phyloP scores from a whole-genome alignment of 129 eudicot species.

The Oenanthe sinensis region DNA sequence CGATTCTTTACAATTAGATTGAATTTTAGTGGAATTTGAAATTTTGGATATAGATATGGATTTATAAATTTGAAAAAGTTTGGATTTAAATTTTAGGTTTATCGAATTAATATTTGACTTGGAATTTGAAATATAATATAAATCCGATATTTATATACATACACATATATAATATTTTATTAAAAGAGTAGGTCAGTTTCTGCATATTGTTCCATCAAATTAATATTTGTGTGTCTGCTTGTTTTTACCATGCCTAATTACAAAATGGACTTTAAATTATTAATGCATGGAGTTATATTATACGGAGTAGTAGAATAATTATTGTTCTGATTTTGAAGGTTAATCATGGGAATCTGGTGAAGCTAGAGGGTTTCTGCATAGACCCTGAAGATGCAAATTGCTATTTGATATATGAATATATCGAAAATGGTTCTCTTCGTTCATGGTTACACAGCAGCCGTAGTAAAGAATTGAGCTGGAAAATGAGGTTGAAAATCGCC shows the following conservation, averaged over 20 bases:
- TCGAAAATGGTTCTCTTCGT: conserved; percentile 76
- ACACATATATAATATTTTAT: not conserved
- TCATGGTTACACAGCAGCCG: conserved; percentile 52
- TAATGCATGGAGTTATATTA: not conserved
- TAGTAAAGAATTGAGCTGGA: conserved; percentile 50
- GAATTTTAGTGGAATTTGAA: too few relatives aligned
- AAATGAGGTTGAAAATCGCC: conserved; percentile 65
- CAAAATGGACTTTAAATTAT: not conserved
- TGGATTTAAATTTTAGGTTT: too few relatives aligned
- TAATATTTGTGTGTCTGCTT: too few relatives aligned
- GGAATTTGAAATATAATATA: too few relatives aligned
- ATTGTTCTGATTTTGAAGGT: conserved; percentile 46
- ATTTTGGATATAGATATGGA: too few relatives aligned
- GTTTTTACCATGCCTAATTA: not conserved
- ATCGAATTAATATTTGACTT: too few relatives aligned
- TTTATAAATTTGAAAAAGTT: too few relatives aligned
- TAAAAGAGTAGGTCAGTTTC: not conserved
- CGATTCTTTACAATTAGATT: too few relatives aligned
- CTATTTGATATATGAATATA: conserved; percentile 75
- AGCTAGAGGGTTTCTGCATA: conserved; percentile 92
- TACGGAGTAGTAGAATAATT: not conserved
- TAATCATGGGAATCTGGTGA: conserved; percentile 90
- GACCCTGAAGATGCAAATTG: conserved; percentile 70
- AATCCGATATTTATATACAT: too few relatives aligned
- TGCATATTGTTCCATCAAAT: not conserved